Evolutionary conservation across 257 asterid species (phyloP).

Genomic region (Solanum microdontum): DNA sequence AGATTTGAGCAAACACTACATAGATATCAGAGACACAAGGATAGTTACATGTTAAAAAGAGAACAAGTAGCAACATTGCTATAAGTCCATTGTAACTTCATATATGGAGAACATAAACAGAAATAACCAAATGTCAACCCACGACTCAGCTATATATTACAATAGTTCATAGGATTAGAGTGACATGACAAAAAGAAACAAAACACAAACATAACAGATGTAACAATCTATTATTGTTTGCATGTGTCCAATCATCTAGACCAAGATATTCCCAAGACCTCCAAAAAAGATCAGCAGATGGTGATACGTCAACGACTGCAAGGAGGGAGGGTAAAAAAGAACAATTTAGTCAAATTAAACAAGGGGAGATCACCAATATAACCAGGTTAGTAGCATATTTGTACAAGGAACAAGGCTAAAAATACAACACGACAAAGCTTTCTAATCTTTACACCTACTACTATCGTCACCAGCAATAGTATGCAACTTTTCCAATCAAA

Average conservation of each 20-base stretch:
- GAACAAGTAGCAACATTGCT: background rate
- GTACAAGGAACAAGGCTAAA: background rate
- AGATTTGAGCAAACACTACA: background rate
- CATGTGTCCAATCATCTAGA: background rate
- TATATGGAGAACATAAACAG: background rate
- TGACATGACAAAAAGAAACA: background rate
- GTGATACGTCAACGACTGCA: slow-evolving; percentile 39
- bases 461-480: background rate
- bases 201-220: background rate
- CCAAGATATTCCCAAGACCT: background rate
- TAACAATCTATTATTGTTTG: background rate
- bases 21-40: background rate
- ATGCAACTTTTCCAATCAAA: background rate
- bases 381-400: background rate
- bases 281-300: background rate
- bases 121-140: background rate
- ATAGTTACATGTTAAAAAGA: background rate
- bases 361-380: background rate
- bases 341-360: background rate
- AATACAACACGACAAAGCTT: background rate
- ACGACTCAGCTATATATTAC: background rate
- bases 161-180: background rate
- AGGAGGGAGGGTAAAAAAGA: background rate
- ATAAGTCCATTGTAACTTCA: background rate
- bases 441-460: background rate